Evolutionary conservation across 495 filamentous ascomycete species (phyloP).

Genomic region (Podospora sp.): DNA sequence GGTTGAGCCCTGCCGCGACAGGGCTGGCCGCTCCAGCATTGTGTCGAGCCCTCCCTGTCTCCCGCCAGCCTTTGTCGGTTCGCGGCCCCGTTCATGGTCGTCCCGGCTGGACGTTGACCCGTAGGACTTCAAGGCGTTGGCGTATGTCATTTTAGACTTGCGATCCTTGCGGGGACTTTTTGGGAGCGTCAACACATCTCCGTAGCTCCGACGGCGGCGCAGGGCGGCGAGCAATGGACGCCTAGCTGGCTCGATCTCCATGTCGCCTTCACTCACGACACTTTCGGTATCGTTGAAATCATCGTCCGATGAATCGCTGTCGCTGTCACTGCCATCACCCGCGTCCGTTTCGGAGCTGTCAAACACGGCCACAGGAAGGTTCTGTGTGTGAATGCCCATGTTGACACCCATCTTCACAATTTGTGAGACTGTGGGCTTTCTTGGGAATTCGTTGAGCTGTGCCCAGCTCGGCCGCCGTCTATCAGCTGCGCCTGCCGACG

Average conservation of each 20-base stretch:
- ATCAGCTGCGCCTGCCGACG: conserved; percentile 26
- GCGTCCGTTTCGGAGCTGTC: conserved; percentile 50
- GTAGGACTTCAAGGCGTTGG: conserved; percentile 21
- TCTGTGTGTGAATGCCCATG: conserved; percentile 77
- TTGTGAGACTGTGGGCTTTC: conserved; percentile 66
- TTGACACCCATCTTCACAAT: conserved; percentile 62
- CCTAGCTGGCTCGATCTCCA: conserved; percentile 23
- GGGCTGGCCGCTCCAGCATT: conserved; percentile 44
- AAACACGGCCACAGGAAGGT: conserved; percentile 66
- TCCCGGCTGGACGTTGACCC: conserved; percentile 20
- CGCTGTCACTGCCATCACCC: conserved; percentile 44
- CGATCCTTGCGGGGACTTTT: conserved; percentile 25
- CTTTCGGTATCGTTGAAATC: conserved; percentile 37
- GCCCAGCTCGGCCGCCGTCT: conserved; percentile 41
- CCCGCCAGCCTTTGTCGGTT: conserved; percentile 10
- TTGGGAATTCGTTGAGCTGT: conserved; percentile 43
- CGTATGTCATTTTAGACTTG: conserved; percentile 20
- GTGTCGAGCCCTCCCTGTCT: neutral
- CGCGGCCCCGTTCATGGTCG: conserved; percentile 1
- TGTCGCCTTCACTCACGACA: conserved; percentile 30
- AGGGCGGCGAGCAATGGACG: conserved; percentile 33
- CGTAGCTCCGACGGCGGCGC: conserved; percentile 40
- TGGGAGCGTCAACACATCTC: conserved; percentile 31
- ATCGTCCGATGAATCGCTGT: conserved; percentile 48
- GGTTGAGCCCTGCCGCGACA: conserved; percentile 54